Conservation (phyloP, 2,329 filamentous ascomycete genomes). For the Corynespora cassiicola region DNA sequence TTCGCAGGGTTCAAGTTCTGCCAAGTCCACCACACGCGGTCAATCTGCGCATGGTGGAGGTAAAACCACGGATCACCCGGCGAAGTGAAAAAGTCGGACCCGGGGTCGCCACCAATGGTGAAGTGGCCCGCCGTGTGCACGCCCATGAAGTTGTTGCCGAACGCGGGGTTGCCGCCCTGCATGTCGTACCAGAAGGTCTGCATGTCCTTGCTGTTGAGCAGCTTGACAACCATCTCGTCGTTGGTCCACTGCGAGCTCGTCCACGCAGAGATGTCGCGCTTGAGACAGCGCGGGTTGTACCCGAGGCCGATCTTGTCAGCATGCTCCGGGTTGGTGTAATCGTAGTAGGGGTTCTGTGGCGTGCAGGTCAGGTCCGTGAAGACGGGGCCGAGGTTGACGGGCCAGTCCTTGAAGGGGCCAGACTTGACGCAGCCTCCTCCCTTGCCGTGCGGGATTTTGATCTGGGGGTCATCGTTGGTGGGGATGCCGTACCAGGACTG, state of each 20-base stretch:
- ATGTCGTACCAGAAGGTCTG: conserved; percentile 47
- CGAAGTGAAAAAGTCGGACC: conserved; percentile 52
- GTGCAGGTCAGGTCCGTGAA: conserved; percentile 39
- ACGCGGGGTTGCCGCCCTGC: conserved; percentile 39
- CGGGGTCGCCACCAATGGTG: conserved; percentile 51
- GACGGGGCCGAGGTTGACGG: conserved; percentile 57
- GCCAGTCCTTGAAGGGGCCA: conserved; percentile 58
- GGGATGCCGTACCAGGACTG: conserved; percentile 33
- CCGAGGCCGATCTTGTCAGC: conserved; percentile 24
- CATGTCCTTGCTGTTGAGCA: conserved; percentile 36
- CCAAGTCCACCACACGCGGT: conserved; percentile 59
- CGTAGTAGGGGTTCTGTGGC: conserved; percentile 28
- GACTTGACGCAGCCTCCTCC: conserved; percentile 62
- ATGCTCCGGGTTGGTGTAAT: conserved; percentile 32
- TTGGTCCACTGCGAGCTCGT: conserved; percentile 32
- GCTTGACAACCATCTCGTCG: conserved; percentile 30
- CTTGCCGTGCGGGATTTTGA: conserved; percentile 54
- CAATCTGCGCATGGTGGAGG: conserved; percentile 56
- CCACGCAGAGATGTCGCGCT: conserved; percentile 42
- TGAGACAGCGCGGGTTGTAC: conserved; percentile 44
- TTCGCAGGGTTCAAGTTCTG: conserved; percentile 50
- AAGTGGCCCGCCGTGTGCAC: conserved; percentile 56
- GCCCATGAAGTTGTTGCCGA: conserved; percentile 37
- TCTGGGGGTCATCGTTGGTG: conserved; percentile 20
- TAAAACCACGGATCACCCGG: conserved; percentile 52